phyloP scores from a whole-genome alignment of 1,284 basidiomycete species.

The Gymnopus androsaceus region DNA sequence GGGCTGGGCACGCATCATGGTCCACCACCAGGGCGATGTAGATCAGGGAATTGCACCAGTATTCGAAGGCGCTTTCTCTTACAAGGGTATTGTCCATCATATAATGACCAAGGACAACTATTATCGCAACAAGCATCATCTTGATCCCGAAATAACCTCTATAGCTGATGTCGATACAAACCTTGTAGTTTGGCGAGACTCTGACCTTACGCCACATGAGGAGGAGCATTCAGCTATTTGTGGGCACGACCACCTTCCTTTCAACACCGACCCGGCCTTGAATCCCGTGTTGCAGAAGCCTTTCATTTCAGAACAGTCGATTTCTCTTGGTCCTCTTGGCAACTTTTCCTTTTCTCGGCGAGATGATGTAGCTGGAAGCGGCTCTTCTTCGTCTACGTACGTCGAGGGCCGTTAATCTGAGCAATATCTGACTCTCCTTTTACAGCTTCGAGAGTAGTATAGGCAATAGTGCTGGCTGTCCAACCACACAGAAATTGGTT shows the following conservation, averaged over 20 bases:
- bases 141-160: conserved; percentile 59
- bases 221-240: conserved; percentile 53
- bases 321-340: conserved; percentile 40
- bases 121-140: conserved; percentile 53
- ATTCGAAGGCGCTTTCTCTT: conserved; percentile 79
- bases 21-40: conserved; percentile 65
- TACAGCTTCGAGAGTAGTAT: conserved; percentile 69
- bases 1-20: conserved; percentile 73
- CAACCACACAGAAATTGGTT: conserved; percentile 72
- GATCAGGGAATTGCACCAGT: conserved; percentile 48
- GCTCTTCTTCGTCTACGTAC: conserved; percentile 57
- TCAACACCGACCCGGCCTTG: conserved; percentile 60
- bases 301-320: conserved; percentile 39
- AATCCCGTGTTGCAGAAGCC: conserved; percentile 55
- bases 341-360: conserved; percentile 42
- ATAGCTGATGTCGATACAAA: conserved; percentile 43
- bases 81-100: conserved; percentile 71
- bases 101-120: conserved; percentile 77
- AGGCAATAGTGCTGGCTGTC: conserved; percentile 73
- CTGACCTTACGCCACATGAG: conserved; percentile 57
- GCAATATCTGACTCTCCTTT: conserved; percentile 10
- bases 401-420: conserved; percentile 24
- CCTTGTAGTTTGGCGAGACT: conserved; percentile 75
- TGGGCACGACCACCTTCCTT: conserved; percentile 68
- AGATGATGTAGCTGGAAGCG: conserved; percentile 58